These are phyloP conservation scores for Papiliotrema flavescens DNA, from an alignment of 1,284 basidiomycete species.

Conservation along the genomic window DNA sequence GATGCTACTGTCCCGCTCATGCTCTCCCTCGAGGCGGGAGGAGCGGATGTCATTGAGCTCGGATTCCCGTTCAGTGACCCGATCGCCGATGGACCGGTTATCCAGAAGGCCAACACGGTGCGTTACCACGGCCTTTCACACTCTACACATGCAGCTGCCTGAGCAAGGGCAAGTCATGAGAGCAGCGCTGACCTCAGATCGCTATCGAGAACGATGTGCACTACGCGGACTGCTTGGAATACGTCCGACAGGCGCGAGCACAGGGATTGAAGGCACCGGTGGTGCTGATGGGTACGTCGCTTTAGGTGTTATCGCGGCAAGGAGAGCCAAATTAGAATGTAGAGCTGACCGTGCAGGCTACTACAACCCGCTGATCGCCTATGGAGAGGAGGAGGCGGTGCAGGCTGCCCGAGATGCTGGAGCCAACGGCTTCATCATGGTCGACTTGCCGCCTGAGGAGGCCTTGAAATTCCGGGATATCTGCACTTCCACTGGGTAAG, in stretches of 20 bases:
- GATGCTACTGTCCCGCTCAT: constrained; percentile 81
- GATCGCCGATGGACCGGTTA: constrained; percentile 86
- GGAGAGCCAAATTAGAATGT: no score
- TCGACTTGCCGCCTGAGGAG: constrained; percentile 97
- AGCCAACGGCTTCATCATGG: constrained; percentile 96
- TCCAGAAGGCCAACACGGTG: constrained; percentile 88
- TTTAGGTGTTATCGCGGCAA: no score
- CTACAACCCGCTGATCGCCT: constrained; percentile 92
- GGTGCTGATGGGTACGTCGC: constrained; percentile 78
- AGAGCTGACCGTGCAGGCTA: constrained; percentile 60
- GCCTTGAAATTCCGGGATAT: constrained; percentile 84
- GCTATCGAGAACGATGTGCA: constrained; percentile 76
- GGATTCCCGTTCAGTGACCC: constrained; percentile 97
- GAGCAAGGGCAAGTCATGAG: no score
- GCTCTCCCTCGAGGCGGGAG: constrained; percentile 87
- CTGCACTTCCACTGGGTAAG: constrained; percentile 74
- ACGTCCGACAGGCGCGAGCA: constrained; percentile 72
- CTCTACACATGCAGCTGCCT: neutral
- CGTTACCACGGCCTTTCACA: constrained; percentile 32
- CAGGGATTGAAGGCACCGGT: constrained; percentile 82
- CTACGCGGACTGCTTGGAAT: constrained; percentile 69
- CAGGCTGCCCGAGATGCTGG: constrained; percentile 82
- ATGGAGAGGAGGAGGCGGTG: constrained; percentile 91
- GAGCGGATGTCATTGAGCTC: constrained; percentile 92
- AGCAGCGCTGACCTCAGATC: constrained; percentile 54